Evolutionary conservation across 805 yeast genomes (phyloP).

Genomic region (Metschnikowia colocasiae): DNA sequence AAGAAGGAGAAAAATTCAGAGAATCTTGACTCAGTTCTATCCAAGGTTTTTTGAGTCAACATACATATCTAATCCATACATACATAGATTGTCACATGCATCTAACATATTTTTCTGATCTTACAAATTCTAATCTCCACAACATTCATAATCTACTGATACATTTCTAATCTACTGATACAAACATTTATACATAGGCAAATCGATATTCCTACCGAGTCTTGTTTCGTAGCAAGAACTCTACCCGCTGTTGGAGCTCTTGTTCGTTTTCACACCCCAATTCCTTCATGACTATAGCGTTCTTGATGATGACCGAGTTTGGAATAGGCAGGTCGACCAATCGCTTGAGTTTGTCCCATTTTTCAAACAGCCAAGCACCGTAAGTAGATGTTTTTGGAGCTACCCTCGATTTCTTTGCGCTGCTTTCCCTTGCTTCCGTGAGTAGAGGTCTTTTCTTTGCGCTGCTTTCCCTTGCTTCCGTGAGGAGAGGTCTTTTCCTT

Average conservation of each 20-base stretch:
- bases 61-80: too few species aligned
- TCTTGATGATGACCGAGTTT: slow-evolving; percentile 27
- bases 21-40: slow-evolving; percentile 47
- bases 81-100: too few species aligned
- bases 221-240: slow-evolving; percentile 9
- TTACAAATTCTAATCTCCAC: too few species aligned
- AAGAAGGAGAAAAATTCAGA: slow-evolving; percentile 41
- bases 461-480: slow-evolving; percentile 13
- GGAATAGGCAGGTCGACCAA: slow-evolving; percentile 29
- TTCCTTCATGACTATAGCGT: slow-evolving; percentile 23
- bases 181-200: slow-evolving; percentile 1
- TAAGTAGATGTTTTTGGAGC: slow-evolving; percentile 5
- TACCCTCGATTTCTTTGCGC: slow-evolving; percentile 18
- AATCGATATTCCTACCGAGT: neutral
- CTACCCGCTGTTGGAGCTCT: slow-evolving; percentile 32
- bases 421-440: slow-evolving; percentile 11
- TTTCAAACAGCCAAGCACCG: slow-evolving; percentile 26
- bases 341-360: slow-evolving; percentile 32
- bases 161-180: neutral
- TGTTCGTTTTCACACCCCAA: slow-evolving; percentile 25
- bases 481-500: neutral
- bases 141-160: too few species aligned
- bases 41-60: slow-evolving; percentile 43
- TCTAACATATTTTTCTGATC: too few species aligned
- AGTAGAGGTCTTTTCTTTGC: neutral